A percentile compares a stretch with the other conserved stretches of the same genome.
These are phyloP conservation scores for Tulasnella sp. DNA, from an alignment of 768 basidiomycete species.

Conservation along the genomic window DNA sequence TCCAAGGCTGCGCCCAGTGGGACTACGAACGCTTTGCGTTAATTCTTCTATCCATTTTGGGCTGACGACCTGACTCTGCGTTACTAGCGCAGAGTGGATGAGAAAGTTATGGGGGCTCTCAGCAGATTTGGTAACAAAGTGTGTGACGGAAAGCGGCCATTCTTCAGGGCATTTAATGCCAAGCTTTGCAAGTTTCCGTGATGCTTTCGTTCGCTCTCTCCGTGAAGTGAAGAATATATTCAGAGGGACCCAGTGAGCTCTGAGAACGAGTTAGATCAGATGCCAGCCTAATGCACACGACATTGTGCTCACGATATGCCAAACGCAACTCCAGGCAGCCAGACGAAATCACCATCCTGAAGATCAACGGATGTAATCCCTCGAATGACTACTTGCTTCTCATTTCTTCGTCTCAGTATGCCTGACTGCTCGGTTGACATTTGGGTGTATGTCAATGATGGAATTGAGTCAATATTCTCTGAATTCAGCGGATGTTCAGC, in stretches of 20 bases:
- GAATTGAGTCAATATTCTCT: constrained; percentile 2
- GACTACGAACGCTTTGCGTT: neutral
- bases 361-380: neutral
- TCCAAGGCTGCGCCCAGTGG: no score
- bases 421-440: neutral
- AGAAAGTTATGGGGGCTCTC: neutral
- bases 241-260: constrained; percentile 3
- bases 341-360: constrained; percentile 3
- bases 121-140: constrained; percentile 5
- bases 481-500: neutral
- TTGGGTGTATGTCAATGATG: constrained; percentile 5
- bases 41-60: constrained; percentile 5
- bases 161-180: constrained; percentile 10
- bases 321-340: neutral
- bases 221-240: constrained; percentile 9
- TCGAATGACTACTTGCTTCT: neutral
- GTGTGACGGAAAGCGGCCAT: neutral
- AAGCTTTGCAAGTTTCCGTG: constrained; percentile 3
- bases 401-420: neutral
- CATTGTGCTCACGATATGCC: neutral
- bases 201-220: neutral
- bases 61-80: neutral
- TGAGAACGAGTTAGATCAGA: neutral
- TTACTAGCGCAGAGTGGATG: neutral
- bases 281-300: no score